phyloP scores from a whole-genome alignment of 2,329 filamentous ascomycete genomes.

The Ophiostoma populinum region DNA sequence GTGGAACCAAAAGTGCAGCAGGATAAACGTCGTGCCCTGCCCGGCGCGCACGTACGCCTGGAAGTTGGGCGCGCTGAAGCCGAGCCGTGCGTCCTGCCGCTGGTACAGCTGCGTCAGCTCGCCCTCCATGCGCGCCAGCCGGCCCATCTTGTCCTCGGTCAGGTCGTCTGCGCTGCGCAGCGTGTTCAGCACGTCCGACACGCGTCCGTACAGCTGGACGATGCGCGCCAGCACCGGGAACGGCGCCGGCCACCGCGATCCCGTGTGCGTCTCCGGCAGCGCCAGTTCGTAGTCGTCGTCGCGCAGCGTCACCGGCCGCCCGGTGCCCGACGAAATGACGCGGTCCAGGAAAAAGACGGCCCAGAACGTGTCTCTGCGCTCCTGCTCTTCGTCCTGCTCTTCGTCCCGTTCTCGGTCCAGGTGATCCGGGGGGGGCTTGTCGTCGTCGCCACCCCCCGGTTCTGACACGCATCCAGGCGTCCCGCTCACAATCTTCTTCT shows the following conservation, averaged over 20 bases:
- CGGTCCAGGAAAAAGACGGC: constrained; percentile 76
- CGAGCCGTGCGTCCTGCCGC: constrained; percentile 52
- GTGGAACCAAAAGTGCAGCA: constrained; percentile 81
- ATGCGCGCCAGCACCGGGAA: constrained; percentile 70
- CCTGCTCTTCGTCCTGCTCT: constrained; percentile 54
- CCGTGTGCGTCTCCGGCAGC: constrained; percentile 39
- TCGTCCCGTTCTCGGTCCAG: constrained; percentile 26
- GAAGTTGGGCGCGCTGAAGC: constrained; percentile 77
- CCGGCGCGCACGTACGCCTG: constrained; percentile 66
- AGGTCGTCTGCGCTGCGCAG: constrained; percentile 59
- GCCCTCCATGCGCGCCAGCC: constrained; percentile 60
- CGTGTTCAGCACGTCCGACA: constrained; percentile 71
- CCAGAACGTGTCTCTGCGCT: constrained; percentile 79
- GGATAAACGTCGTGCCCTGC: constrained; percentile 72
- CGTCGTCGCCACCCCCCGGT: not conserved
- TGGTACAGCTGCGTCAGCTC: constrained; percentile 60
- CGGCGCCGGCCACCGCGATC: constrained; percentile 55
- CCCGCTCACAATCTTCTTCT: constrained; percentile 48
- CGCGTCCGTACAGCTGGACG: constrained; percentile 69
- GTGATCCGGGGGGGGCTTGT: not conserved
- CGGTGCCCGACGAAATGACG: constrained; percentile 75
- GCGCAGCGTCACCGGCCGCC: constrained; percentile 64
- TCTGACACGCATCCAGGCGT: constrained; percentile 10
- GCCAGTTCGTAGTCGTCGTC: constrained; percentile 74
- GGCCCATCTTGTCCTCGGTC: constrained; percentile 54